phyloP scores from a whole-genome alignment of 106 monocot species.

The Apostasia shenzhenica region DNA sequence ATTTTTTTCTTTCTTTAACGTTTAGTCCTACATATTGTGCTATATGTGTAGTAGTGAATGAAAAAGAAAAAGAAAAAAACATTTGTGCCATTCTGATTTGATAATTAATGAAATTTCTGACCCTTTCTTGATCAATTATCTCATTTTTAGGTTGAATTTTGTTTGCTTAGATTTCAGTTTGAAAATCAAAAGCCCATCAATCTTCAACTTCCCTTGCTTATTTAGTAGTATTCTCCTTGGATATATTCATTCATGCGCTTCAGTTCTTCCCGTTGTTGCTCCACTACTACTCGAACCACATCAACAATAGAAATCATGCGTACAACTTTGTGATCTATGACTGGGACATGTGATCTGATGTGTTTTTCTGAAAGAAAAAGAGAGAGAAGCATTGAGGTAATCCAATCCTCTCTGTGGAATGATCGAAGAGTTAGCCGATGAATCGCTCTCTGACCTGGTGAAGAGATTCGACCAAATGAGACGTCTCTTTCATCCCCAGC shows the following conservation, averaged over 20 bases:
- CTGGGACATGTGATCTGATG: conserved; percentile 58
- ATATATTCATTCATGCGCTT: conserved; percentile 51
- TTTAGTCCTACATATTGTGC: too few species aligned
- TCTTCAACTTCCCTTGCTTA: too few species aligned
- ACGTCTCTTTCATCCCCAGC: conserved; percentile 21
- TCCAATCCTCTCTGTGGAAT: conserved; percentile 32
- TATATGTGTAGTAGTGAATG: too few species aligned
- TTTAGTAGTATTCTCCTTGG: conserved; percentile 49
- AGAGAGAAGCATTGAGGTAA: not conserved
- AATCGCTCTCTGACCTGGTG: not conserved
- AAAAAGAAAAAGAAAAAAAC: too few species aligned
- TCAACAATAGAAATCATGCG: conserved; percentile 66
- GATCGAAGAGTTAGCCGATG: conserved; percentile 7
- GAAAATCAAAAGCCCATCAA: too few species aligned
- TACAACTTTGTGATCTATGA: conserved; percentile 57
- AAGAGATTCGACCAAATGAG: conserved; percentile 24
- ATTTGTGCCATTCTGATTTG: too few species aligned
- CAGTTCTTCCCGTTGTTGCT: conserved; percentile 55
- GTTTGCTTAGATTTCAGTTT: too few species aligned
- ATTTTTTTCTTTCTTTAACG: too few species aligned
- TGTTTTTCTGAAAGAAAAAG: conserved; percentile 34
- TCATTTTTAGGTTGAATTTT: too few species aligned
- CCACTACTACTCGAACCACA: conserved; percentile 51
- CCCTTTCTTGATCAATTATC: too few species aligned
- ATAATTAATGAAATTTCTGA: too few species aligned